Evolutionary conservation across 148 eudicot species (phyloP).

Genomic region (Gaultheria prostrata): DNA sequence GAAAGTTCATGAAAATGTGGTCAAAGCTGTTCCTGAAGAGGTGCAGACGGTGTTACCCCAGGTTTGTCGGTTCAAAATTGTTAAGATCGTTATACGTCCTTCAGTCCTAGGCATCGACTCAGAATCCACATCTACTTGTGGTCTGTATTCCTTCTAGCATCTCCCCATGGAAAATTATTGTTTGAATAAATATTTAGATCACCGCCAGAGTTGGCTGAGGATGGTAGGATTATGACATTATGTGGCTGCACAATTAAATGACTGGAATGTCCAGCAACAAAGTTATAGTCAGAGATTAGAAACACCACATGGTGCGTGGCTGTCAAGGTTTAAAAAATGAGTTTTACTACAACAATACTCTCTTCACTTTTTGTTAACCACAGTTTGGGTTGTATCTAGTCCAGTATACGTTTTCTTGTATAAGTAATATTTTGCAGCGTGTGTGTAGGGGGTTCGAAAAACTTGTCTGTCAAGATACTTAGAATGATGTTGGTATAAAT

Average conservation of each 20-base stretch:
- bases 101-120: background rate
- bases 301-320: background rate
- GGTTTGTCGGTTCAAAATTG: constrained; percentile 43
- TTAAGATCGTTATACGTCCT: background rate
- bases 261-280: background rate
- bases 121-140: background rate
- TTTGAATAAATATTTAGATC: background rate
- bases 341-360: background rate
- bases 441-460: background rate
- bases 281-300: constrained; percentile 2
- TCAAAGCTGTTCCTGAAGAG: constrained; percentile 83
- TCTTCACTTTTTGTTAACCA: background rate
- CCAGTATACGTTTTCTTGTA: background rate
- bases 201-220: background rate
- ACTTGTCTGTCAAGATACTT: background rate
- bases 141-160: background rate
- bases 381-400: background rate
- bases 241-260: background rate
- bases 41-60: constrained; percentile 84
- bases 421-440: background rate
- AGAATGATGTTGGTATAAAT: background rate
- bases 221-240: background rate
- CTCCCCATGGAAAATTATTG: background rate
- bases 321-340: background rate
- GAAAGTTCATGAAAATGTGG: constrained; percentile 53